Base-by-base conservation (phyloP, 257 asterid genomes). In the Ilex aquifolium region DNA sequence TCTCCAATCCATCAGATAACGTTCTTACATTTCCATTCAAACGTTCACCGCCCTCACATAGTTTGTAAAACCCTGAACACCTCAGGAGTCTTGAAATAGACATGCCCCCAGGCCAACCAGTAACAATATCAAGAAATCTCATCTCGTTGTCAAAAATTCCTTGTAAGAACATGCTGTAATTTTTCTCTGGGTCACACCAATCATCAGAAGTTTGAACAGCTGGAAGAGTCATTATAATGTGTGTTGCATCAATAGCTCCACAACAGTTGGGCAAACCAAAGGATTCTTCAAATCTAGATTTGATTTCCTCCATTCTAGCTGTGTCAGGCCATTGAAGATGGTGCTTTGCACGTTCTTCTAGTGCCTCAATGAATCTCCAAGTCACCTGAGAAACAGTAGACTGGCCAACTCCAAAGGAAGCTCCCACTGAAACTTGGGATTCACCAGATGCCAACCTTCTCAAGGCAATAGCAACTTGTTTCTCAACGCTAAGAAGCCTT, bases 61-160 rank as follows among this genome's bases (percentile, higher is more conserved):
- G 97, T 69, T 81, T 87, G 69, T 82, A 85, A 63, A 93, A 75
- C 5, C 96, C 95, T 0, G 95, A 93, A 61, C 72, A 90, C 56
- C 79, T 90, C 61, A 93, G 30, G 4, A 90, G 80, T 65, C 90
- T 76, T 1, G 96, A 87, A 36, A 83, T 61, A 5, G 95, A 88
- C 97, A 93, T 87, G 2, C 97, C 96, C 30, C 99, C 97, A 0
- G 99, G 99, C 99, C 97, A 93, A 6, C 99, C 99, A 0, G 96
- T 90, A 60, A 85, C 92, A 14, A 93, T 79, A 54, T 93, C 97
- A 1, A 90, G 69, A 72, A 93, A 93, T 3, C 97, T 72, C 72
- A 63, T 68, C 68, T 93, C 83, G 10, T 60, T 70, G 62, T 93
- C 97, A 14, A 87, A 96, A 2, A 93, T 74, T 2, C 97, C 99